phyloP scores from a whole-genome alignment of 257 asterid genomes.

The Solanum tarapatanum region DNA sequence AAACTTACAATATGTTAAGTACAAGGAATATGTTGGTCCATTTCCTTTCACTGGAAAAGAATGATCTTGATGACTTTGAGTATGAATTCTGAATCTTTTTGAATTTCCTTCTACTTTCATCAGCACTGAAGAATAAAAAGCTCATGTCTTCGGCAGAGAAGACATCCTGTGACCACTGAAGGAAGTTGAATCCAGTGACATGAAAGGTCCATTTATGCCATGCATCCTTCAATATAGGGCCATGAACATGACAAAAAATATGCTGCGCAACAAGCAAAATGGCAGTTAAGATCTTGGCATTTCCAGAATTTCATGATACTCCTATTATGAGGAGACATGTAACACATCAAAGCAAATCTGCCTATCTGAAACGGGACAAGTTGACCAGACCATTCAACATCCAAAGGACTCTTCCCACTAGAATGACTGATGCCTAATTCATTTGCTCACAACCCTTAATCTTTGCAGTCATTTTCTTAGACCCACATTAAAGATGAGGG shows the following conservation, averaged over 20 bases:
- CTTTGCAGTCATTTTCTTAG: not conserved
- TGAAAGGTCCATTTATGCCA: slow-evolving; percentile 41
- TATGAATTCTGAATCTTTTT: slow-evolving; percentile 22
- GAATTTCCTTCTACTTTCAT: slow-evolving; percentile 28
- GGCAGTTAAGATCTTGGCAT: slow-evolving; percentile 3
- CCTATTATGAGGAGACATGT: not conserved
- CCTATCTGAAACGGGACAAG: not conserved
- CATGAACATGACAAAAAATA: slow-evolving; percentile 31
- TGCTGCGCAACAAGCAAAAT: slow-evolving; percentile 30
- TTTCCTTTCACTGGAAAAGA: slow-evolving; percentile 41
- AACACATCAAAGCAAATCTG: not conserved
- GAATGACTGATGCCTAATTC: not conserved
- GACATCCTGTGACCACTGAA: slow-evolving; percentile 36
- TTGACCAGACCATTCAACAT: not conserved
- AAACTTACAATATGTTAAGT: slow-evolving; percentile 64
- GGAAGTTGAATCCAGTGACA: slow-evolving; percentile 27
- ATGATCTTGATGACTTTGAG: slow-evolving; percentile 28
- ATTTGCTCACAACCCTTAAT: not conserved
- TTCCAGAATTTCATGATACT: not conserved
- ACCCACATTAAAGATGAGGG: not conserved
- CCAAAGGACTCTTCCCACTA: not conserved
- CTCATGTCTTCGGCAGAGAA: slow-evolving; percentile 31
- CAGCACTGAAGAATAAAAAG: slow-evolving; percentile 47
- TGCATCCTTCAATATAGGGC: slow-evolving; percentile 29
- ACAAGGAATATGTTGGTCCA: slow-evolving; percentile 70